A percentile compares a stretch with the other conserved stretches of the same genome.
These are phyloP conservation scores for Graphilbum ipis-grandicollis DNA, from an alignment of 2,329 filamentous ascomycete genomes.

Conservation along the genomic window DNA sequence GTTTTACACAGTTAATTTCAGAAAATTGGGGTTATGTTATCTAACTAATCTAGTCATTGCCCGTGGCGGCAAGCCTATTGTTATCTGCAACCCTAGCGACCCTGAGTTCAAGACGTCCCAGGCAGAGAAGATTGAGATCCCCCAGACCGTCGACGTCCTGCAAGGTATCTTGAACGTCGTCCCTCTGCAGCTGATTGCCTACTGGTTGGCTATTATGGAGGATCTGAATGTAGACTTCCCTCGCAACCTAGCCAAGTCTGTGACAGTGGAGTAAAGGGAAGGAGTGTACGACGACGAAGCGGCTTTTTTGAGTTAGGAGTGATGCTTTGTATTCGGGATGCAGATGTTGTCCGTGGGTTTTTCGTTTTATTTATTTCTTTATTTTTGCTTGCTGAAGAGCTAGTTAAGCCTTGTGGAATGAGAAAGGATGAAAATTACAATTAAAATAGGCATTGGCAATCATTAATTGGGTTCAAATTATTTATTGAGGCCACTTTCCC, in stretches of 20 bases:
- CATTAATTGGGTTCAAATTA: too few species aligned
- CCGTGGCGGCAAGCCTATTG: constrained; percentile 86
- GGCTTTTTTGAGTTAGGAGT: too few species aligned
- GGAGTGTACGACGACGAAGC: too few species aligned
- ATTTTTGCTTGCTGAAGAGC: too few species aligned
- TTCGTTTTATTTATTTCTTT: too few species aligned
- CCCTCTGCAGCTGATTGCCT: constrained; percentile 91
- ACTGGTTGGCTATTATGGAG: constrained; percentile 95
- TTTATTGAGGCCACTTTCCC: too few species aligned
- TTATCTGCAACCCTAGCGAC: constrained; percentile 89
- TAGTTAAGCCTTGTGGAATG: too few species aligned
- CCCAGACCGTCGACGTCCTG: constrained; percentile 83
- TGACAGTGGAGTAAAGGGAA: constrained; percentile 95
- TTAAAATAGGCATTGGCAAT: too few species aligned
- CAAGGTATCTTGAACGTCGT: constrained; percentile 97
- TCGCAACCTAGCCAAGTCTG: constrained; percentile 94
- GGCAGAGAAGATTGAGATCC: constrained; percentile 95
- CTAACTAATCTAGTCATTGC: constrained; percentile 54
- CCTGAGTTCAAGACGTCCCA: constrained; percentile 75
- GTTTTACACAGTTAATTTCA: neutral
- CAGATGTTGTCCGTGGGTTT: too few species aligned
- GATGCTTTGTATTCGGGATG: too few species aligned
- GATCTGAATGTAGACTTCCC: constrained; percentile 97
- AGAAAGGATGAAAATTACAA: too few species aligned
- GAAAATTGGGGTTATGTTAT: neutral